Evolutionary conservation across 2,329 filamentous ascomycete species (phyloP).

Genomic region (Paecilomyces dactylethromorphus): DNA sequence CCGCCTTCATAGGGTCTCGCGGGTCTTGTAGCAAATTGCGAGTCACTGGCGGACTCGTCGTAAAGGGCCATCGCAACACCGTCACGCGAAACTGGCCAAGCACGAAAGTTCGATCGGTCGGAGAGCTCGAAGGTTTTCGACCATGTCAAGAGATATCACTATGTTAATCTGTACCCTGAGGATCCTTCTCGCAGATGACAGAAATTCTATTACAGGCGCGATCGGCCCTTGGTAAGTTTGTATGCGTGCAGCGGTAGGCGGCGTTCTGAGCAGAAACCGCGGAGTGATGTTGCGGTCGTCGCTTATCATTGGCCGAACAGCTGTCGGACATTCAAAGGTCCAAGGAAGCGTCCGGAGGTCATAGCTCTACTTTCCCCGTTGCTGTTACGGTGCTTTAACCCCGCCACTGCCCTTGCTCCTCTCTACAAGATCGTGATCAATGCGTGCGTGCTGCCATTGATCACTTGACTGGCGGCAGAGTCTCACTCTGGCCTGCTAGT

Average conservation of each 20-base stretch:
- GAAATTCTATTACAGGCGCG: background rate
- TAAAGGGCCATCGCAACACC: conserved; percentile 29
- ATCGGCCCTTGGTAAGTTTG: background rate
- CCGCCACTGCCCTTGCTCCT: background rate
- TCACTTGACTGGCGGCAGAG: background rate
- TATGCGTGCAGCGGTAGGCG: background rate
- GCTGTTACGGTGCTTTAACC: background rate
- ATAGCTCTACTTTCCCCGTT: background rate
- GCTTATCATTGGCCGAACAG: conserved; percentile 12
- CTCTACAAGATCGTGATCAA: background rate
- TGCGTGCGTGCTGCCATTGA: background rate
- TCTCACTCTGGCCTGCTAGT: background rate
- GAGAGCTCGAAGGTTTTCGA: background rate
- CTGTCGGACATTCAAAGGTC: conserved; percentile 8
- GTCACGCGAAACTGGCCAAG: conserved; percentile 1
- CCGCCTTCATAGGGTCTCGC: conserved; percentile 27
- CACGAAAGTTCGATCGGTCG: background rate
- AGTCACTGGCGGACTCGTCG: conserved; percentile 31
- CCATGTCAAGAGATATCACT: background rate
- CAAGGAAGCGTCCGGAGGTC: background rate
- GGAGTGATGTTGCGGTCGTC: conserved; percentile 5
- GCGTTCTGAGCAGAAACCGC: background rate
- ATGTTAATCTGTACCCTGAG: background rate
- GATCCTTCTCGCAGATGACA: background rate
- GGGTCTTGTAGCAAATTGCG: conserved; percentile 21